A percentile compares a stretch with the other conserved stretches of the same genome.
Conservation (phyloP, 2,329 filamentous ascomycete genomes). For the Stemphylium lycopersici region DNA sequence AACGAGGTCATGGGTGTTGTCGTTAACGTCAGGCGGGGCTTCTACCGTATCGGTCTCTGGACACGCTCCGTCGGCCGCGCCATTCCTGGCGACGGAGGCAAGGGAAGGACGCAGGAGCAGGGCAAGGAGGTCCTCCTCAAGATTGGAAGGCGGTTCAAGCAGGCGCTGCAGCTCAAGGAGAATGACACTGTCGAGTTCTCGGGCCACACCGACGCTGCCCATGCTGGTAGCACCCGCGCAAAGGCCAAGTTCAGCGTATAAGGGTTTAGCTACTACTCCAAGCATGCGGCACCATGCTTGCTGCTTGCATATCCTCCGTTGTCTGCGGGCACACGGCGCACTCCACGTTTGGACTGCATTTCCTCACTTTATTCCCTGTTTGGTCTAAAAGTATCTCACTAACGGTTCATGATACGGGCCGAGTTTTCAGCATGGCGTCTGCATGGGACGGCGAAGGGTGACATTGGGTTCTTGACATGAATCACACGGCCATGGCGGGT, state of each 20-base stretch:
- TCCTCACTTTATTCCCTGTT: conserved; percentile 30
- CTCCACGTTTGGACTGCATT: conserved; percentile 18
- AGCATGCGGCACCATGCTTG: conserved; percentile 6
- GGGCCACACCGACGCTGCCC: conserved; percentile 92
- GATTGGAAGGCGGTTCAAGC: conserved; percentile 93
- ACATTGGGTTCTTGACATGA: conserved; percentile 39
- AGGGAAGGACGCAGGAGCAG: conserved; percentile 79
- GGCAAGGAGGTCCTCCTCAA: conserved; percentile 81
- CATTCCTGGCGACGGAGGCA: conserved; percentile 75
- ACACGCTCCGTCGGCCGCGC: conserved; percentile 90
- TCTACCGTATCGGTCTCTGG: conserved; percentile 98
- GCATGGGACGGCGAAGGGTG: conserved; percentile 45
- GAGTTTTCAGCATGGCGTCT: conserved; percentile 48
- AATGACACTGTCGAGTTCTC: conserved; percentile 90
- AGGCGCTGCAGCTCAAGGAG: conserved; percentile 78
- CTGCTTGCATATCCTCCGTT: conserved; percentile 7
- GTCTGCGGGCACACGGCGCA: conserved; percentile 15
- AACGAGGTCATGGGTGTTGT: conserved; percentile 99
- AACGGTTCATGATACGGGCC: conserved; percentile 38
- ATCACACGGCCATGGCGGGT: conserved; percentile 34
- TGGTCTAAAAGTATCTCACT: conserved; percentile 37
- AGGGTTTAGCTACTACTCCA: conserved; percentile 8
- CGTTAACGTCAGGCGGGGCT: conserved; percentile 97
- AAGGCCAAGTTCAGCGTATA: conserved; percentile 93
- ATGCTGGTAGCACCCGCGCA: conserved; percentile 90